Evolutionary conservation across 78 protist species (phyloP), one percentile per base, ranked within the genome.

Genomic region (Dictyostelium citrinum): DNA sequence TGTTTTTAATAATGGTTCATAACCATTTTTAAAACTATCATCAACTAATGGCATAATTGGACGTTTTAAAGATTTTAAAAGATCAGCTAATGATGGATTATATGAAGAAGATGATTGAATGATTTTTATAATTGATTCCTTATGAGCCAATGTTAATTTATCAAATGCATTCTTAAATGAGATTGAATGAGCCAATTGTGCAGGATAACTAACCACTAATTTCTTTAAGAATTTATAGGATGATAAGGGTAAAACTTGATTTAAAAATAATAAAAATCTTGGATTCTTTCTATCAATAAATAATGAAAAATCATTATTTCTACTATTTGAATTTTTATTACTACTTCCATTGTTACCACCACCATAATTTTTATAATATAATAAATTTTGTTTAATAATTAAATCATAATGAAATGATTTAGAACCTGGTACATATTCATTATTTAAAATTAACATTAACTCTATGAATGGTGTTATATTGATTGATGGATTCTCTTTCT

Each of bases 381-480:
- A 72, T 72, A 72, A 37, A 72, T 33, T 37, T 72, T 72, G 79
- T 72, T 72, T 72, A 16, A 72, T 72, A 37, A 72, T 72, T 37
- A 22, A 29, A 29, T 37, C 79, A 33, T 72, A 72, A 20, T 72
- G 46, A 72, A 37, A 11, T 35, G 46, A 29, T 72, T 37, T 72
- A 20, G 72, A 64, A 64, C 72, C 72, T 1, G 35, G 72, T 24
- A 29, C 79, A 72, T 37, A 37, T 72, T 72, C 79, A 17, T 72
- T 72, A 72, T 72, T 72, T 72, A 72, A 72, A 72, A 72, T 72
- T 37, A 72, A 72, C 46, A 72, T 29, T 37, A 72, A 72, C 29
- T 72, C 55, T 37, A 72, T 17, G 27, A 72, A 72, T 20, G 41
- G 79, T 22, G 41, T 72, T 5, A 72, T 72, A 8, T 72, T 29